Base-by-base conservation (phyloP, 2,329 filamentous ascomycete species). In the Paecilomyces formosus region DNA sequence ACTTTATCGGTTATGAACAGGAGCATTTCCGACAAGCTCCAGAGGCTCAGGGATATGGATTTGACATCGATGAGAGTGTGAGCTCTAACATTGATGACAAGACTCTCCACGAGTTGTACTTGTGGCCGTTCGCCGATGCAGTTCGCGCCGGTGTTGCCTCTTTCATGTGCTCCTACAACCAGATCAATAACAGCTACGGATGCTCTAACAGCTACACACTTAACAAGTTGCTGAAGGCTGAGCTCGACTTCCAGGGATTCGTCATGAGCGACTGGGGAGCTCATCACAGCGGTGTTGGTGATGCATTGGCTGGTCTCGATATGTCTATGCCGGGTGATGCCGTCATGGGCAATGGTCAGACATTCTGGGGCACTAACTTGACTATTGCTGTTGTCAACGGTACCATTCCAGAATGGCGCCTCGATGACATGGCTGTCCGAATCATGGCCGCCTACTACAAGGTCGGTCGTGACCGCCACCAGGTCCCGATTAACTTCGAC, bases 371-470 rank as follows among this genome's bases (percentile, higher is more conserved):
- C 9, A 78, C 86, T 28, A 97, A 97, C 74, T 74, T 97, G 65
- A 97, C 93, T 1, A 78, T 96, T 54, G 90, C 90, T 1, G 86
- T 97, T 5, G 75, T 96, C 65, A 97, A 97, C 69, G 92, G 92
- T 35, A 96, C 92, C 0, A 78, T 97, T 31, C 90, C 93, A 0
- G 85, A 89, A 65, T 96, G 89, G 83, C 85, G 93, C 55, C 72
- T 97, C 9, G 92, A 97, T 65, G 94, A 97, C 70, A 96, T 96
- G 88, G 90, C 85, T 4, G 88, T 91, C 74, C 86, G 94, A 66
- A 96, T 87, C 68, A 83, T 87, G 75, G 79, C 85, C 55, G 83
- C 83, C 2, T 87, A 83, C 71, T 88, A 85, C 72, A 83, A 82
- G 65, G 84, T 87, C 54, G 84, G 82, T 59, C 82, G 83, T 56